Base-by-base conservation (phyloP, 306 rosid species). In the Arachis hypogaea region DNA sequence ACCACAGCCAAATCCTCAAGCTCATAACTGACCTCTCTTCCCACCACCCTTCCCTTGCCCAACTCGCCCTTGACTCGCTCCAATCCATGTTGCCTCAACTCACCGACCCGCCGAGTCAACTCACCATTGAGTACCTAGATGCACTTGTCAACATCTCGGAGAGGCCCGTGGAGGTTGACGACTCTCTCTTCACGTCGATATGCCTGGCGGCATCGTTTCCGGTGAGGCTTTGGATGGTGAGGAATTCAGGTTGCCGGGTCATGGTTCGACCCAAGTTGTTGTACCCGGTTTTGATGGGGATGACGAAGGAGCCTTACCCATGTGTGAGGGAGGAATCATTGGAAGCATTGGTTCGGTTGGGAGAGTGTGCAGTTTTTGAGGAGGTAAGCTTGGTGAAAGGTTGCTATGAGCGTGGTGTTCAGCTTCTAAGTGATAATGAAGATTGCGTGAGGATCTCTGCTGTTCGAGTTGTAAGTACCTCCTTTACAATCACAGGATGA, bases 261-360 rank as follows among this genome's bases (percentile, higher is more conserved):
- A 51, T 58, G 11, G 74, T 84, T 41, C 65, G 77, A 43, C 88
- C 92, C 8, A 84, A 83, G 42, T 46, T 85, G 73, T 41, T 85
- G 66, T 73, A 88, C 10, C 78, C 86, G 41, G 51, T 91, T 73
- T 81, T 89, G 64, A 66, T 89, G 8, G 98, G 98, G 57, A 86
- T 91, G 63, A 88, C 96, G 36, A 91, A 80, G 81, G 98, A 94
- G 60, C 96, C 96, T 2, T 91, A 85, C 75, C 97, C 96, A 10
- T 65, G 72, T 38, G 91, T 91, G 77, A 85, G 98, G 71, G 77
- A 40, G 33, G 88, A 78, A 29, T 81, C 97, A 52, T 73, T 91
- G 76, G 96, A 86, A 63, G 98, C 97, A 10, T 85, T 93, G 44
- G 82, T 77, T 61, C 71, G 80, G 36, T 76, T 94, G 85, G 70